A percentile compares a stretch with the other conserved stretches of the same genome.
Evolutionary conservation across 192 early-diverging fungal species (phyloP).

Genomic region (Radiomyces spectabilis): DNA sequence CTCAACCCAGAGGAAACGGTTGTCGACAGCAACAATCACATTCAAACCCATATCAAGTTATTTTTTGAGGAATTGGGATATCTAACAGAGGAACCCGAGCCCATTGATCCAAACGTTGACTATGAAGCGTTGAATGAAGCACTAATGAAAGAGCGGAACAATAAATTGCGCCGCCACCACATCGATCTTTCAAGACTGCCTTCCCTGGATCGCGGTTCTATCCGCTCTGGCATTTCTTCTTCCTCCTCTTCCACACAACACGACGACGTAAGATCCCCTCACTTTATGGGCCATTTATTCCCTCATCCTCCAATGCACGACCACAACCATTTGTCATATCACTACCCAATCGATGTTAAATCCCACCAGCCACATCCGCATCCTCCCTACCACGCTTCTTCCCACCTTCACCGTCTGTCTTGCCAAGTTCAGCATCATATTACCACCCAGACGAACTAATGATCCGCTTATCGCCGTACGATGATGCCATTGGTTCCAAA

Average conservation of each 20-base stretch:
- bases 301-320: too few relatives aligned
- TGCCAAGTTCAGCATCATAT: too few relatives aligned
- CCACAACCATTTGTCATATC: background rate
- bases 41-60: background rate
- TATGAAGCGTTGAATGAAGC: slow-evolving; percentile 25
- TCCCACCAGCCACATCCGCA: background rate
- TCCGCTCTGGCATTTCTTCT: background rate
- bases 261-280: too few relatives aligned
- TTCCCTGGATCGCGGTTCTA: slow-evolving; percentile 7
- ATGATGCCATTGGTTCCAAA: too few relatives aligned
- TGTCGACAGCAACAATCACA: slow-evolving; percentile 12
- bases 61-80: slow-evolving; percentile 27
- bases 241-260: slow-evolving; percentile 4
- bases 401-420: too few relatives aligned
- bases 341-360: background rate
- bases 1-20: slow-evolving; percentile 18
- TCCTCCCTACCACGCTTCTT: too few relatives aligned
- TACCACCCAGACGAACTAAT: too few relatives aligned
- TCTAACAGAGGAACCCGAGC: slow-evolving; percentile 20
- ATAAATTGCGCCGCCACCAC: background rate
- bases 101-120: slow-evolving; percentile 22
- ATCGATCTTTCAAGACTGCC: slow-evolving; percentile 10
- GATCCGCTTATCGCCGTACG: too few relatives aligned
- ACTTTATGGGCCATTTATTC: too few relatives aligned
- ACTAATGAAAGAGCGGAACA: background rate